phyloP scores from a whole-genome alignment of 139 green algal genomes.

The Micractinium conductrix region DNA sequence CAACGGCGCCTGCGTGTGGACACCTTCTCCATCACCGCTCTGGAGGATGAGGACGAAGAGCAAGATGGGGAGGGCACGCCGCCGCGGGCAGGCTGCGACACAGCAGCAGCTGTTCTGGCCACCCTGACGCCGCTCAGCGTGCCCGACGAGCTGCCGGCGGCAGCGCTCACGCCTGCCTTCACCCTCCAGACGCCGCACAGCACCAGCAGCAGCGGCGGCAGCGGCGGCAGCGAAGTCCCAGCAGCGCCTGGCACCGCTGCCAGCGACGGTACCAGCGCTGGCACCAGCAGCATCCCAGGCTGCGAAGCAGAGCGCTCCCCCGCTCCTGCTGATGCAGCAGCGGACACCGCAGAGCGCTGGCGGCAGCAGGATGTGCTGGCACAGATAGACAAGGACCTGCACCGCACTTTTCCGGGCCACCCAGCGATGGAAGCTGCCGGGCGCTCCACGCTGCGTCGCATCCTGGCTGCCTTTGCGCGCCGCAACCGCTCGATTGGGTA shows the following conservation, averaged over 20 bases:
- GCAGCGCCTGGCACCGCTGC: no score
- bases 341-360: constrained; percentile 8
- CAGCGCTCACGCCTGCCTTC: neutral
- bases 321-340: neutral
- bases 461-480: constrained; percentile 79
- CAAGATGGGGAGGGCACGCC: neutral
- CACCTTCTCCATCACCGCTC: neutral
- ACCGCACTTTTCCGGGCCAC: constrained; percentile 82
- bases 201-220: neutral
- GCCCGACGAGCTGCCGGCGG: neutral
- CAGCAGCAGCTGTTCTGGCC: neutral
- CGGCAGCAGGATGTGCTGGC: constrained; percentile 11
- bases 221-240: no score
- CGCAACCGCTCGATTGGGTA: constrained; percentile 84
- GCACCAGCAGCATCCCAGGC: no score
- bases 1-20: neutral
- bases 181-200: constrained; percentile 13
- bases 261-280: neutral
- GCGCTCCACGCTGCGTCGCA: constrained; percentile 62
- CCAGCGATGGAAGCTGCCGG: constrained; percentile 70
- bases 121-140: neutral
- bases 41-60: neutral
- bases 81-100: no score
- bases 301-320: no score
- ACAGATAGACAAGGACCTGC: constrained; percentile 90